Evolutionary conservation across 768 basidiomycete species (phyloP).

Genomic region (Mycena vitilis): DNA sequence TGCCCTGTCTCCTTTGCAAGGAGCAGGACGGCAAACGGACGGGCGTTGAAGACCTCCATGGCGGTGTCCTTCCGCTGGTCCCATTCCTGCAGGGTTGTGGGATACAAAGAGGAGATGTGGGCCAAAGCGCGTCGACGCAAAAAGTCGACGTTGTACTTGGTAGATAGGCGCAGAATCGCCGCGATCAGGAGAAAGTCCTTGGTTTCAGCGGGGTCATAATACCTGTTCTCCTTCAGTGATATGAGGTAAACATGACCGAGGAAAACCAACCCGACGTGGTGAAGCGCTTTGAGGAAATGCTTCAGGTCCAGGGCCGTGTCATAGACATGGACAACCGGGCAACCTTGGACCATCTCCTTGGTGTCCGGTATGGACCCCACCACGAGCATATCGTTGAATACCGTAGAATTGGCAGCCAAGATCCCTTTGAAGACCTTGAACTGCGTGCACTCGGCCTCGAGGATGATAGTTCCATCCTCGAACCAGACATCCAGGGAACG

Average conservation of each 20-base stretch:
- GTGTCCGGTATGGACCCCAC: slow-evolving; percentile 25
- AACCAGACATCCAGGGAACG: slow-evolving; percentile 36
- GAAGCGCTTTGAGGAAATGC: slow-evolving; percentile 36
- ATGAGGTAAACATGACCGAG: background rate
- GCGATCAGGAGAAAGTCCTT: slow-evolving; percentile 34
- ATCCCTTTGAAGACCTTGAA: slow-evolving; percentile 37
- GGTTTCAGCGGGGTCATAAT: slow-evolving; percentile 35
- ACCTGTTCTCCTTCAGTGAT: slow-evolving; percentile 21
- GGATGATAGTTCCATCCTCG: slow-evolving; percentile 44
- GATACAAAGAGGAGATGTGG: slow-evolving; percentile 36
- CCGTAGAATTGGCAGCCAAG: slow-evolving; percentile 34
- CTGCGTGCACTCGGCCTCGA: slow-evolving; percentile 31
- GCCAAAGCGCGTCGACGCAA: slow-evolving; percentile 29
- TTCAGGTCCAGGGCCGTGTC: slow-evolving; percentile 33
- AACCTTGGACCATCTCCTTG: slow-evolving; percentile 36
- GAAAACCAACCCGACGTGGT: slow-evolving; percentile 30
- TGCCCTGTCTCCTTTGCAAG: slow-evolving; percentile 37
- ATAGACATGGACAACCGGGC: slow-evolving; percentile 33
- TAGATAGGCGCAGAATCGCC: slow-evolving; percentile 35
- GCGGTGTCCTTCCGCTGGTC: slow-evolving; percentile 34
- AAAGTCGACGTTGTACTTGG: slow-evolving; percentile 36
- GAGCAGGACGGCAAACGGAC: slow-evolving; percentile 33
- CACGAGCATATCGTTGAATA: slow-evolving; percentile 37
- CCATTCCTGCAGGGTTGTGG: slow-evolving; percentile 36
- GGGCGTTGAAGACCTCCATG: slow-evolving; percentile 37